A percentile compares a stretch with the other conserved stretches of the same genome.
Conservation (phyloP, 345 rosid species). For the Conringia planisiliqua region DNA sequence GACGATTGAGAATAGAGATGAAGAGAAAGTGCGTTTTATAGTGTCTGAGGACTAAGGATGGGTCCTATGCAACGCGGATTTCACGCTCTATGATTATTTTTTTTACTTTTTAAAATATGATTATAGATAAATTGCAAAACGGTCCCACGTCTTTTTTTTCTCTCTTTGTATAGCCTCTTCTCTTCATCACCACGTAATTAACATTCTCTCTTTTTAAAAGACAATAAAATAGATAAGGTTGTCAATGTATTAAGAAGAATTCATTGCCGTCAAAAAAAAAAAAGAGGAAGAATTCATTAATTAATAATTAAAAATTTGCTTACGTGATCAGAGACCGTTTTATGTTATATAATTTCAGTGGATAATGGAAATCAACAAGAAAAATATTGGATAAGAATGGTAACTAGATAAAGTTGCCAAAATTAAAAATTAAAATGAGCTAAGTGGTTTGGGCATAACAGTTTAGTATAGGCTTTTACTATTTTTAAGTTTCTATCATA, state of each 20-base stretch:
- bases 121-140: neutral
- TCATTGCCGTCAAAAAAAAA: no score
- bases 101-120: neutral
- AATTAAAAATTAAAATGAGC: neutral
- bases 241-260: neutral
- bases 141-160: neutral
- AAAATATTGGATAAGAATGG: neutral
- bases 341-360: neutral
- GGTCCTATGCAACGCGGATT: conserved; percentile 30
- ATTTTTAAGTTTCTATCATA: neutral
- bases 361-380: neutral
- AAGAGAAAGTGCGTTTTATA: conserved; percentile 18
- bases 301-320: neutral
- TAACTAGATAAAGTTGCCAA: neutral
- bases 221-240: neutral
- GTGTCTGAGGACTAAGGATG: neutral
- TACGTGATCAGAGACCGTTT: conserved; percentile 16
- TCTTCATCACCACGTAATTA: neutral
- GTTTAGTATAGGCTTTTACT: neutral
- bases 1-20: neutral
- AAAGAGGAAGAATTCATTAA: neutral
- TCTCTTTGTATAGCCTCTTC: neutral
- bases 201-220: neutral
- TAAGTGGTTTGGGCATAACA: neutral
- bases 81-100: conserved; percentile 17